phyloP scores from a whole-genome alignment of 805 yeast species.

The Sungouiozyma ichnusensis region DNA sequence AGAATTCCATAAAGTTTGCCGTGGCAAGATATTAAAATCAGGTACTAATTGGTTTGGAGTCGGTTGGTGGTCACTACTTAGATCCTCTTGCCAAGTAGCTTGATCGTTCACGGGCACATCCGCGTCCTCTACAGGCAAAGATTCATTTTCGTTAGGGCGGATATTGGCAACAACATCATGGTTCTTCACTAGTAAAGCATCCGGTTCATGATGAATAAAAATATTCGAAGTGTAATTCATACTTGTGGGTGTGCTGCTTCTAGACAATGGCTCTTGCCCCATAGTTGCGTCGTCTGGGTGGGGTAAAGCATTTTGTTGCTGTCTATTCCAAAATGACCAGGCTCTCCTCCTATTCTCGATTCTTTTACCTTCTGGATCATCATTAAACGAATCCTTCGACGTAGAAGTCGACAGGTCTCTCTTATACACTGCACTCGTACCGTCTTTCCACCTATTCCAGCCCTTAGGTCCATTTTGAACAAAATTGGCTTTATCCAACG shows the following conservation, averaged over 20 bases:
- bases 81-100: not conserved
- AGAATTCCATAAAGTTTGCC: slow-evolving; percentile 17
- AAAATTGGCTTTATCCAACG: not conserved
- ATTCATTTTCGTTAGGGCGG: too few relatives aligned
- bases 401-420: not conserved
- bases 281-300: not conserved
- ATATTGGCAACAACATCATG: too few relatives aligned
- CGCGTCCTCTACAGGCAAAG: too few relatives aligned
- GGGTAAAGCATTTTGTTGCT: not conserved
- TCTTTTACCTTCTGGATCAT: not conserved
- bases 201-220: slow-evolving; percentile 13
- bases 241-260: not conserved
- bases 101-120: too few relatives aligned
- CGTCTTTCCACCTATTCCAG: slow-evolving; percentile 1
- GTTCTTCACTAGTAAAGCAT: slow-evolving; percentile 16
- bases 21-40: slow-evolving; percentile 22
- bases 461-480: not conserved
- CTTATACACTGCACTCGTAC: not conserved
- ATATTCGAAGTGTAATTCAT: slow-evolving; percentile 8
- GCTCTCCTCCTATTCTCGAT: slow-evolving; percentile 3
- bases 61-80: not conserved
- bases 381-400: not conserved
- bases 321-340: slow-evolving; percentile 10
- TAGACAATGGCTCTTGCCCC: not conserved
- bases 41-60: slow-evolving; percentile 25